Conservation (phyloP, 257 asterid genomes). For the Thymus mandschuricus region DNA sequence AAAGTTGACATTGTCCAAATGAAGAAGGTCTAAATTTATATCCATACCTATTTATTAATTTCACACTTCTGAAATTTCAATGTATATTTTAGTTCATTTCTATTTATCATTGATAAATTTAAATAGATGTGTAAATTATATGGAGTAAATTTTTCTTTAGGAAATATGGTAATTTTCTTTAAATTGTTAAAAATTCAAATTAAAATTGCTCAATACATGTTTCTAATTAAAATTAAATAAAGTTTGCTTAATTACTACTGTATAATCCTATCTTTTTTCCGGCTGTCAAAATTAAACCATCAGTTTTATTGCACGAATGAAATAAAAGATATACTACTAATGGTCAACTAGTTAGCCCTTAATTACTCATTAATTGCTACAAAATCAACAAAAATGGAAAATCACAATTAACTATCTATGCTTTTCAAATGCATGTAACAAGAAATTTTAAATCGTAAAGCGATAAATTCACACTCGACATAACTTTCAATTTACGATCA, state of each 20-base stretch:
- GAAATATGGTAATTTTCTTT: too few species aligned
- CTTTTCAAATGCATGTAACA: too few species aligned
- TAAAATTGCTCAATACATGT: background rate
- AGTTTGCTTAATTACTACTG: too few species aligned
- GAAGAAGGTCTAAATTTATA: background rate
- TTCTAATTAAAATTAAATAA: background rate
- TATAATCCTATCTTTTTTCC: background rate
- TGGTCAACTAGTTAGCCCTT: constrained; percentile 2
- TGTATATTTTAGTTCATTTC: background rate
- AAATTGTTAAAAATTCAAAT: background rate
- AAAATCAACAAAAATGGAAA: background rate
- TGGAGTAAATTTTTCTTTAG: too few species aligned
- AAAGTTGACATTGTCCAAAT: too few species aligned
- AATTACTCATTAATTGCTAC: background rate
- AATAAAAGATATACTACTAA: background rate
- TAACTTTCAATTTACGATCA: too few species aligned
- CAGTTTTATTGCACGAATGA: constrained; percentile 2
- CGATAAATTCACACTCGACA: too few species aligned
- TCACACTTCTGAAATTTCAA: background rate
- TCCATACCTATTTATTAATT: background rate
- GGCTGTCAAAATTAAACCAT: constrained; percentile 4
- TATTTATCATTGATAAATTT: background rate
- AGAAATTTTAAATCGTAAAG: too few species aligned
- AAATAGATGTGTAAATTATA: background rate
- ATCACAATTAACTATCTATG: background rate